Evolutionary conservation across 768 basidiomycete genomes (phyloP).

Genomic region (Tricholoma flavovirens): DNA sequence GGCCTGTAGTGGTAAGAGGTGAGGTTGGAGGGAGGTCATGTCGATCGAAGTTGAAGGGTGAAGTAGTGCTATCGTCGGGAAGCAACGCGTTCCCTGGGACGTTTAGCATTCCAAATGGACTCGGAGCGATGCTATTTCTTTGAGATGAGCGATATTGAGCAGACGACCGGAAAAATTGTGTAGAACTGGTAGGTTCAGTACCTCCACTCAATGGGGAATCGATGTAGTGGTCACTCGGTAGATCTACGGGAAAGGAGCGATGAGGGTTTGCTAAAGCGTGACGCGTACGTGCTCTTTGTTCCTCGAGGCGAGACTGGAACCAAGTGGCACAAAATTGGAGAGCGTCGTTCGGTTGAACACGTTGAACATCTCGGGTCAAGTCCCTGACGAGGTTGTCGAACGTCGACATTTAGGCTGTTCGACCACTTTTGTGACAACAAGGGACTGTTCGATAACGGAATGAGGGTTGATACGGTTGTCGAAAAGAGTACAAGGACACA

Average conservation of each 20-base stretch:
- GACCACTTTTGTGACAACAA: background rate
- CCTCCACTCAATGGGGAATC: conserved; percentile 38
- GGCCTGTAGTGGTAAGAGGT: conserved; percentile 45
- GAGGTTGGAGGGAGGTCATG: conserved; percentile 59
- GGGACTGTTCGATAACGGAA: conserved; percentile 17
- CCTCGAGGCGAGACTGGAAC: conserved; percentile 86
- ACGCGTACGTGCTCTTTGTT: conserved; percentile 72
- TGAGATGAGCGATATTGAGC: conserved; percentile 49
- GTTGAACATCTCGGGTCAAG: conserved; percentile 78
- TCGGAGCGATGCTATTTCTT: conserved; percentile 48
- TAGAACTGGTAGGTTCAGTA: conserved; percentile 32
- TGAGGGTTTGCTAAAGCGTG: conserved; percentile 54
- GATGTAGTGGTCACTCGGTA: conserved; percentile 54
- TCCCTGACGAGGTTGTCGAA: conserved; percentile 81
- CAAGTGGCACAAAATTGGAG: conserved; percentile 93
- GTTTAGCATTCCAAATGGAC: conserved; percentile 76
- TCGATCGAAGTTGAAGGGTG: conserved; percentile 55
- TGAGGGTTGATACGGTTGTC: background rate
- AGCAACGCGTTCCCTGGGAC: conserved; percentile 78
- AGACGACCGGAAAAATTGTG: conserved; percentile 51
- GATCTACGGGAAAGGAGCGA: conserved; percentile 41
- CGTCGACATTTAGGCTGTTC: conserved; percentile 46
- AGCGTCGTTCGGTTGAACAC: conserved; percentile 83
- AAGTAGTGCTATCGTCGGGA: conserved; percentile 44
- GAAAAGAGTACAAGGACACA: background rate